Base-by-base conservation (phyloP, 163 green algal genomes). In the Smithsoniella earleae region DNA sequence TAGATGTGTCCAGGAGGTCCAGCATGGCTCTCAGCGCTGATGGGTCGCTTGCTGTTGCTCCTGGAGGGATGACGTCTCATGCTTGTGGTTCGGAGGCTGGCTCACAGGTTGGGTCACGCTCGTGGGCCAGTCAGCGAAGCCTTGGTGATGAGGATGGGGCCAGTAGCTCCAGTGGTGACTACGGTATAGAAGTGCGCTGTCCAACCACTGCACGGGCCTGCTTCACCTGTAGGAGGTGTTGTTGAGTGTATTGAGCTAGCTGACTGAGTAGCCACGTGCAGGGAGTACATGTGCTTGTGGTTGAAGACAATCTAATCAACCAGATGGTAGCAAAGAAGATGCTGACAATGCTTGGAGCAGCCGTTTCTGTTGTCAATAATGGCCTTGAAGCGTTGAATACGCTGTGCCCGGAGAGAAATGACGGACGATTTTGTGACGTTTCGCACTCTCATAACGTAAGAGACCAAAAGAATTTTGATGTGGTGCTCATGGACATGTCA, bases 231-330 rank as follows among this genome's bases (percentile, higher is more conserved):
- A n/a, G n/a, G n/a, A n/a, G n/a, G n/a, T n/a, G n/a, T n/a, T n/a
- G n/a, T n/a, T n/a, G n/a, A n/a, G n/a, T n/a, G n/a, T n/a, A n/a
- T n/a, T n/a, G n/a, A n/a, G n/a, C n/a, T n/a, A n/a, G n/a, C n/a
- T n/a, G n/a, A n/a, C n/a, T n/a, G n/a, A n/a, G n/a, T n/a, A n/a
- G n/a, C n/a, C n/a, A n/a, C n/a, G 65, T 86, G 54, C 46, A 78
- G 44, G 86, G 85, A 1, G 63, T 76, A 75, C 73, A 75, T 0
- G 89, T 94, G 52, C 78, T 95, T 66, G 77, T 95, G 66, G 89
- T 85, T 2, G 89, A 95, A 64, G 89, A 96, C 83, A 95, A 96
- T 79, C 75, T 90, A 0, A 92, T 96, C 81, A 96, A 95, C 79
- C 82, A 92, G 79, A 87, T 76, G 3, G 89, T 95, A 5, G 85